Conservation (phyloP, 2,329 filamentous ascomycete genomes). For the Cryphonectria japonica region DNA sequence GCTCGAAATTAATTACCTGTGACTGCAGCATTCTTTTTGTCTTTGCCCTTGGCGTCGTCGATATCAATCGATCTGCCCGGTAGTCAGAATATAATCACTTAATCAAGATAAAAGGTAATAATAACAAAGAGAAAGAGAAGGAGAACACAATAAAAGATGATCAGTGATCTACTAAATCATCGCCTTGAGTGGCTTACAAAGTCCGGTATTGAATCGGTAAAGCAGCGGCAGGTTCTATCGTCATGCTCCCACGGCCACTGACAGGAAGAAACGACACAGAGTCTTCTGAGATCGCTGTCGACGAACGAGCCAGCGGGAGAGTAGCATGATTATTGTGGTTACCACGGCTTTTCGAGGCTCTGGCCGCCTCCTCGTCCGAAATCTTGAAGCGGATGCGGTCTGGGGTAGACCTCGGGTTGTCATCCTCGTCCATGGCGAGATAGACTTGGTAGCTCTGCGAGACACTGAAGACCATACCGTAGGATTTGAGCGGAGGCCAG, state of each 20-base stretch:
- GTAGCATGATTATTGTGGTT: not conserved
- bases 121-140: too few species aligned
- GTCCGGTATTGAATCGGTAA: slow-evolving; percentile 61
- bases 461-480: slow-evolving; percentile 14
- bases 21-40: slow-evolving; percentile 49
- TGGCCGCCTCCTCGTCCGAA: slow-evolving; percentile 16
- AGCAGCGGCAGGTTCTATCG: slow-evolving; percentile 46
- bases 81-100: slow-evolving; percentile 20
- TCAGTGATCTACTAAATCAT: not conserved
- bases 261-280: slow-evolving; percentile 16
- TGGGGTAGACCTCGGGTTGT: slow-evolving; percentile 6
- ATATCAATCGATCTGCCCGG: slow-evolving; percentile 55
- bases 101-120: not conserved
- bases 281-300: slow-evolving; percentile 25
- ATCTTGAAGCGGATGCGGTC: slow-evolving; percentile 26
- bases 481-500: not conserved
- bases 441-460: slow-evolving; percentile 22
- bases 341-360: not conserved
- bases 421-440: slow-evolving; percentile 20
- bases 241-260: slow-evolving; percentile 11
- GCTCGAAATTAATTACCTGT: slow-evolving; percentile 41
- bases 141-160: not conserved
- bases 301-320: slow-evolving; percentile 10
- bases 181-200: slow-evolving; percentile 42
- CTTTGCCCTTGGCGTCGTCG: slow-evolving; percentile 55